Base-by-base conservation (phyloP, 2,329 filamentous ascomycete species). In the Colletotrichum sojae region DNA sequence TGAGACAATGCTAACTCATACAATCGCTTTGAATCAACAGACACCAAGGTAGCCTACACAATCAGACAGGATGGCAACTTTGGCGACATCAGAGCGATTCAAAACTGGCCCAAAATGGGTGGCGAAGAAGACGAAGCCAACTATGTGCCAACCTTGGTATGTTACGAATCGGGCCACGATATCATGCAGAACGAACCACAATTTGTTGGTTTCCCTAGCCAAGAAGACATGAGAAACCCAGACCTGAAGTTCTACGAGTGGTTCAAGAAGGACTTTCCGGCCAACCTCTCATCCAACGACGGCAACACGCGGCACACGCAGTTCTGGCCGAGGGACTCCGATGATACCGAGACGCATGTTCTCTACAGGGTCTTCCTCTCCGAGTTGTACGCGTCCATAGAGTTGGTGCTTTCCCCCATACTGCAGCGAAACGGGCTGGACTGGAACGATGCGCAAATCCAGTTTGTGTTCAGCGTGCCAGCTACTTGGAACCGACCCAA, bases 241-340 rank as follows among this genome's bases (percentile, higher is more conserved):
- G 51, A 53, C 12, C 16, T 53, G 51, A 53, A 53, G 25, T 39
- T 53, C 25, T 53, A 53, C 25, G 25, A 53, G 51, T 53, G 51
- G 51, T 53, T 53, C 51, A 53, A 53, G 51, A 53, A 53, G 51
- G 51, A 53, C 25, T 53, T 53, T 25, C 51, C 51, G 8, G 51
- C 51, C 51, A 53, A 53, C 51, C 51, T 53, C 51, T 53, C 49
- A 53, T 53, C 49, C 49, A 53, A 53, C 22, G 51, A 53, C 51
- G 18, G 51, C 10, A 31, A 53, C 51, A n/a, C 51, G 15, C 3
- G 22, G n/a, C 16, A n/a, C 45, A 20, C 9, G 45, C 51, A 13
- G 25, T n/a, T 53, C 9, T 53, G 51, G 51, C 51, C 10, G 25
- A 53, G 51, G 25, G 36, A 13, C 9, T 53, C 51, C n/a, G 51